These are phyloP conservation scores for Vitis vinifera DNA, from an alignment of 164 flowering plant species.

Conservation along the genomic window DNA sequence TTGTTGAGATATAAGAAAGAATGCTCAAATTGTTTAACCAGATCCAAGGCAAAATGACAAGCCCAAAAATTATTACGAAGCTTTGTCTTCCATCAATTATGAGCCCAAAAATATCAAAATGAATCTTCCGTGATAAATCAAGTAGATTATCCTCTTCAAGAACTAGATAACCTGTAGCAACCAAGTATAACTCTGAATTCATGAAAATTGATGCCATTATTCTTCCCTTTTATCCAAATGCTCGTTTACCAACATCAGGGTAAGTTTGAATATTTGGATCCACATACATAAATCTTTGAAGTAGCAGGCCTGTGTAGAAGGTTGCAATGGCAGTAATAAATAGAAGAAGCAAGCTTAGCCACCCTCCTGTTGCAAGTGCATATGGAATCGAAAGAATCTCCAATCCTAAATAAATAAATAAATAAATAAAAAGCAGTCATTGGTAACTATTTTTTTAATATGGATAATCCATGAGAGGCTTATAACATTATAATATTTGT, in stretches of 20 bases:
- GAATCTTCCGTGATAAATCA: constrained; percentile 11
- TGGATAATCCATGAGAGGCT: no score
- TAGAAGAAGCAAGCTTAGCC: constrained; percentile 5
- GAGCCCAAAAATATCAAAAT: constrained; percentile 5
- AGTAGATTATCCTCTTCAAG: constrained; percentile 17
- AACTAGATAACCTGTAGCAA: not conserved
- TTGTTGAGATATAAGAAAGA: constrained; percentile 23
- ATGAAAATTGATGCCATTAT: not conserved
- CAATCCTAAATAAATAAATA: not conserved
- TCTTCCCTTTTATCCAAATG: not conserved
- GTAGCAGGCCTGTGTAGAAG: constrained; percentile 16
- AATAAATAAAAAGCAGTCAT: no score
- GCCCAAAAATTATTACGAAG: constrained; percentile 6
- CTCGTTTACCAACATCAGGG: constrained; percentile 11
- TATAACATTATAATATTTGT: no score
- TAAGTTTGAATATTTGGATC: constrained; percentile 10
- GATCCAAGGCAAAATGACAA: constrained; percentile 45
- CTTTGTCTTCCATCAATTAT: constrained; percentile 5
- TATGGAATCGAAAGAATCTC: constrained; percentile 15
- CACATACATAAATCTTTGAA: constrained; percentile 10
- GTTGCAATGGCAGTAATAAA: not conserved
- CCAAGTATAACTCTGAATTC: no score
- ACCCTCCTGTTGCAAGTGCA: constrained; percentile 9
- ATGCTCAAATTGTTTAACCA: constrained; percentile 34
- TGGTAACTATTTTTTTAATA: no score